Percentiles rank a stretch among this genome's conserved stretches.
Conservation (phyloP, 2,329 filamentous ascomycete species). For the Aspergillus ruber region DNA sequence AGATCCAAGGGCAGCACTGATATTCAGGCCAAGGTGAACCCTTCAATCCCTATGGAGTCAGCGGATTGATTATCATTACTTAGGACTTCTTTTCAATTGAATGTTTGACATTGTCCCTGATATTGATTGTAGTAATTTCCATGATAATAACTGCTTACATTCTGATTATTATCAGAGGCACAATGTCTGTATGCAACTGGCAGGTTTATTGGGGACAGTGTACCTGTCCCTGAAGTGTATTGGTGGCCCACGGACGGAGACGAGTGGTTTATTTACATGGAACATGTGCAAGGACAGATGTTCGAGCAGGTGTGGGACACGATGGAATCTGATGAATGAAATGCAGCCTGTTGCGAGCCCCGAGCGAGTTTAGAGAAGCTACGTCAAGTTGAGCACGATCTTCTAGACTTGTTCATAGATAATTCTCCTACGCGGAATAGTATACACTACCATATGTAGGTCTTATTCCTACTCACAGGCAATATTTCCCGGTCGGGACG, state of each 20-base stretch:
- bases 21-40: too few relatives aligned
- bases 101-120: too few relatives aligned
- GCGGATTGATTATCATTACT: too few relatives aligned
- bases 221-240: conserved; percentile 34
- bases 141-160: too few relatives aligned
- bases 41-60: too few relatives aligned
- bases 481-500: conserved; percentile 8
- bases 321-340: conserved; percentile 10
- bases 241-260: conserved; percentile 24
- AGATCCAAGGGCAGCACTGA: too few relatives aligned
- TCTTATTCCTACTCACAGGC: too few relatives aligned
- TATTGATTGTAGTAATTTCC: too few relatives aligned
- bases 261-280: conserved; percentile 29
- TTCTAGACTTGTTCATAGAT: conserved; percentile 22
- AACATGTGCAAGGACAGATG: conserved; percentile 21
- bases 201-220: conserved; percentile 11
- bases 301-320: conserved; percentile 22
- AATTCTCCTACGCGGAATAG: conserved; percentile 5
- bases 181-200: conserved; percentile 24
- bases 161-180: conserved; percentile 26
- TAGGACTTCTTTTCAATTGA: too few relatives aligned
- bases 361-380: conserved; percentile 13
- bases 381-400: conserved; percentile 20
- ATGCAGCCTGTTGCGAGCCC: conserved; percentile 13
- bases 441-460: too few relatives aligned